Evolutionary conservation across 176 grass and related monocot species (phyloP).

Genomic region (Juncus effusus): DNA sequence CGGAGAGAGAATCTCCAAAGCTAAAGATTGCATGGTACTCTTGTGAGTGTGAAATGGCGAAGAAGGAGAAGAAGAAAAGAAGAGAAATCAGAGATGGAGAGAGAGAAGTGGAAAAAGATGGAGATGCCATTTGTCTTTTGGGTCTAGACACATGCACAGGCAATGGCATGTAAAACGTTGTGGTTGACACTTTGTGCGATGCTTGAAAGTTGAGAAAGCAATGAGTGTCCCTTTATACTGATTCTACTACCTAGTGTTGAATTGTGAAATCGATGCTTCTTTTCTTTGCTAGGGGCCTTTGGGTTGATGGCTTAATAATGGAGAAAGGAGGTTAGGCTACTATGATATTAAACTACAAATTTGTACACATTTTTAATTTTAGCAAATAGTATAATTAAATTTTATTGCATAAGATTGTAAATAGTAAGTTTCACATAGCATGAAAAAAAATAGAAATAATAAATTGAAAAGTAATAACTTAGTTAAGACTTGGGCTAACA

Average conservation of each 20-base stretch:
- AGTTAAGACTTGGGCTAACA: too few relatives aligned
- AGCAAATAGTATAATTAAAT: too few relatives aligned
- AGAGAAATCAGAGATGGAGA: constrained; percentile 5
- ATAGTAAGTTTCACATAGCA: too few relatives aligned
- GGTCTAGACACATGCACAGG: background rate
- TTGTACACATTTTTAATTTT: background rate
- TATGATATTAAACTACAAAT: constrained; percentile 7
- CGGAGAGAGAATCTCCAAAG: constrained; percentile 82
- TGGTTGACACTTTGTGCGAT: constrained; percentile 10
- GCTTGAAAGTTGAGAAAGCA: constrained; percentile 27
- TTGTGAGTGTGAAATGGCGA: constrained; percentile 22
- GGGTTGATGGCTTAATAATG: constrained; percentile 20
- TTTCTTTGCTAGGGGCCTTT: background rate
- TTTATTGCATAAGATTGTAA: too few relatives aligned
- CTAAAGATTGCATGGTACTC: constrained; percentile 71
- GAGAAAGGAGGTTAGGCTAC: constrained; percentile 15
- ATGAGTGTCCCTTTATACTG: constrained; percentile 28
- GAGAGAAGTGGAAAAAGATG: constrained; percentile 9
- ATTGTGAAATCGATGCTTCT: constrained; percentile 8
- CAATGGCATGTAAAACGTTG: constrained; percentile 13
- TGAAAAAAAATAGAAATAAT: too few relatives aligned
- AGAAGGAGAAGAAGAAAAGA: constrained; percentile 9
- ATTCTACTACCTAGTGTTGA: constrained; percentile 18
- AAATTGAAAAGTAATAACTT: too few relatives aligned
- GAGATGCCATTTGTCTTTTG: constrained; percentile 7